Base-by-base conservation (phyloP, 2,329 filamentous ascomycete species). In the Fusarium sarcochroum region DNA sequence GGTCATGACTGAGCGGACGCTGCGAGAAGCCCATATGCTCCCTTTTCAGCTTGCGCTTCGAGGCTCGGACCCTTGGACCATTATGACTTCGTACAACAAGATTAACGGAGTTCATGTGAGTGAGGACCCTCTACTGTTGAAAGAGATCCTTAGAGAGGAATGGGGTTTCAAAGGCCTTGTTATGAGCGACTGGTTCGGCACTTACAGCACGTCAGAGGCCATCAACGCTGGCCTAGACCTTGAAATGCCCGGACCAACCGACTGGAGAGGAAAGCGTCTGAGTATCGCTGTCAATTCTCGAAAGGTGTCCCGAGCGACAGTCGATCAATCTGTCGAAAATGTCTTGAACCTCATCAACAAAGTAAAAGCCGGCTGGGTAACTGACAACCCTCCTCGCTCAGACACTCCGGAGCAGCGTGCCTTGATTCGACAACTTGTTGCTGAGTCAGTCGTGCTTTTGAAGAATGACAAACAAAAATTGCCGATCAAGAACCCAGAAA, bases 71-170 rank as follows among this genome's bases (percentile, higher is more conserved):
- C 80, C 80, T 1, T 79, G 77, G 59, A 79, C 78, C 4, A 68
- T 82, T n/a, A 77, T 75, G 73, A 71, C 68, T 1, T 63, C 70
- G 3, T 75, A 75, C 6, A 77, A 64, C 74, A 76, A 62, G 54
- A 75, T 85, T 51, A 84, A 85, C 62, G 82, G 83, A 0, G 38
- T 74, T 56, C 68, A 77, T 52, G 59, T 76, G 53, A 74, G 68
- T 5, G 69, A 70, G 4, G 62, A 73, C 15, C 57, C 66, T 18
- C 56, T 66, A 1, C 42, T 76, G 3, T 20, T 76, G 17, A 62
- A 58, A 3, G 38, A 77, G 14, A 77, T 82, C 3, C 63, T 82
- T 15, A 75, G 81, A 2, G 25, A 70, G 6, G 67, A 70, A 2
- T 70, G 67, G 67, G 67, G 67, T 1, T 70, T 68, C 34, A 61